phyloP scores from a whole-genome alignment of 2,329 filamentous ascomycete species.

The Pseudocercospora fijiensis region DNA sequence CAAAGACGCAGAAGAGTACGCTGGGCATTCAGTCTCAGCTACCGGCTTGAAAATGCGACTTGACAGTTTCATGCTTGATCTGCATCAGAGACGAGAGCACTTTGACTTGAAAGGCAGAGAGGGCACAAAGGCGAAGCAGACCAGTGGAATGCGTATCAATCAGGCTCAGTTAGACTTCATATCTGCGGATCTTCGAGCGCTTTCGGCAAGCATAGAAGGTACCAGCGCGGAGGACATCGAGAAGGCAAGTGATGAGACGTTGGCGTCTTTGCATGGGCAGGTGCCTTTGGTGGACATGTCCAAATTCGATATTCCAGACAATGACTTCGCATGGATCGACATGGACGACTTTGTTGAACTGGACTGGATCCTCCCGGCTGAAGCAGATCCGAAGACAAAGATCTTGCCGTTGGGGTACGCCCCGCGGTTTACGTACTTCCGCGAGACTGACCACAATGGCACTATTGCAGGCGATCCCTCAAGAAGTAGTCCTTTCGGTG shows the following conservation, averaged over 20 bases:
- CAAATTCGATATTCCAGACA: conserved; percentile 90
- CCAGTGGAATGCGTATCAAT: conserved; percentile 93
- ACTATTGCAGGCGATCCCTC: conserved; percentile 77
- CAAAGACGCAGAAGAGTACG: conserved; percentile 86
- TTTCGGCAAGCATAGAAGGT: conserved; percentile 84
- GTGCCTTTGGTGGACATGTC: conserved; percentile 64
- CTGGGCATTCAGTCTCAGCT: conserved; percentile 75
- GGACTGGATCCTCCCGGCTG: conserved; percentile 90
- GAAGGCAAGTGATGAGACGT: conserved; percentile 61
- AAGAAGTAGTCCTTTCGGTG: conserved; percentile 83
- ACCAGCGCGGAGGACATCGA: conserved; percentile 76
- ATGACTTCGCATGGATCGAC: conserved; percentile 94
- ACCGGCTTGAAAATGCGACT: conserved; percentile 95
- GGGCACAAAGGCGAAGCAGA: conserved; percentile 71
- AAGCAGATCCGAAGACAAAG: conserved; percentile 87
- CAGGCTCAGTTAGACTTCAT: conserved; percentile 90
- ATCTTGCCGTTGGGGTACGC: conserved; percentile 90
- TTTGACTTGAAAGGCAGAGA: conserved; percentile 72
- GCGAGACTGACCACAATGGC: conserved; percentile 88
- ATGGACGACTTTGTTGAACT: conserved; percentile 99
- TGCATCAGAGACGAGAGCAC: conserved; percentile 90
- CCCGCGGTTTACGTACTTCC: conserved; percentile 94
- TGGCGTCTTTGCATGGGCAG: conserved; percentile 57
- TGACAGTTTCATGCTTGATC: conserved; percentile 94
- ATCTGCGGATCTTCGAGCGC: conserved; percentile 85